Base-by-base conservation (phyloP, 2,329 filamentous ascomycete species). In the Calonectria ilicicola region DNA sequence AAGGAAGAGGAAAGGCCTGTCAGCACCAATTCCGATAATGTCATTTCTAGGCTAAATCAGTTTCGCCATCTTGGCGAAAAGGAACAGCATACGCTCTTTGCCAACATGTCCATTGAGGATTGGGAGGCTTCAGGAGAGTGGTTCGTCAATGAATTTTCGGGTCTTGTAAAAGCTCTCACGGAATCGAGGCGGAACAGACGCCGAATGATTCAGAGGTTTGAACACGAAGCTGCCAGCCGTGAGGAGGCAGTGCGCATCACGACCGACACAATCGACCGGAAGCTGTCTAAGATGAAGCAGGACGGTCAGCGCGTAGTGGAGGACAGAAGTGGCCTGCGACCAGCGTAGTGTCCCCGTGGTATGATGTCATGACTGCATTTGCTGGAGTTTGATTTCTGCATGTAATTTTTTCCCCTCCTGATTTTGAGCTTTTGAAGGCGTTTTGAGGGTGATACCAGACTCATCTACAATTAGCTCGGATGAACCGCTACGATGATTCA, bases 61-160 rank as follows among this genome's bases (percentile, higher is more conserved):
- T 89, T 86, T 78, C 86, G 87, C 72, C 82, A 81, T 66, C 84
- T 87, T 67, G 83, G 83, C 10, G 86, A 86, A 62, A 78, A 80
- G 38, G 86, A 89, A 62, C 88, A 90, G 76, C 83, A 82, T 38
- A 80, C 85, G 1, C 87, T 91, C 67, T 91, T 91, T 77, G 85
- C 84, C 3, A 85, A 85, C 65, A 88, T 91, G 85, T 81, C 87
- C 1, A 83, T 91, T 17, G 82, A 85, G 19, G 90, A 91, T 66
- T 92, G 90, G 90, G 90, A 92, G 75, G 84, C 86, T 17, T 86
- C 89, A 1, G 90, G 90, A 6, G 89, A 91, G 74, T 92, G 90
- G 90, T 90, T 92, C 69, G 82, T 90, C 26, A 86, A 86, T 51
- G 87, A 87, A 73, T 91, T 92, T 73, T 82, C 85, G 9, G 83